Percentiles rank a stretch among this genome's conserved stretches.
These are phyloP conservation scores for Cyclotella kingstonii DNA, from an alignment of 108 stramenopile genomes.

Conservation along the genomic window DNA sequence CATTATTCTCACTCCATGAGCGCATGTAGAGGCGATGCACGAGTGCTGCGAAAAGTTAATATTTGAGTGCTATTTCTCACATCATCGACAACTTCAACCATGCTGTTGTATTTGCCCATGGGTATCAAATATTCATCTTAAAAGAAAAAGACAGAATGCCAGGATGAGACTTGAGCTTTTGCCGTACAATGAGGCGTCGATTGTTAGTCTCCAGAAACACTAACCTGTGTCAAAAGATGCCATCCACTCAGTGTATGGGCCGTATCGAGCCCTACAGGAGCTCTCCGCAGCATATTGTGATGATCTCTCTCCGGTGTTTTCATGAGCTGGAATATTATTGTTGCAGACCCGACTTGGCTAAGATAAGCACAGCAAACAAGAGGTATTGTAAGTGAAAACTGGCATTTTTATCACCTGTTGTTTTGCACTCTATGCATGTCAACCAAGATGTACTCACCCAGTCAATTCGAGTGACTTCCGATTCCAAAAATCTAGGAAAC, in stretches of 20 bases:
- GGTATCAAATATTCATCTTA: slow-evolving; percentile 77
- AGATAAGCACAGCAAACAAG: not conserved
- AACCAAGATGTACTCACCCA: slow-evolving; percentile 28
- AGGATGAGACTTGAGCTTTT: too few relatives aligned
- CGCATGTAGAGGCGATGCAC: slow-evolving; percentile 30
- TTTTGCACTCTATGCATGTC: too few relatives aligned
- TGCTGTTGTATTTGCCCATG: slow-evolving; percentile 51
- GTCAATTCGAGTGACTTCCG: slow-evolving; percentile 48
- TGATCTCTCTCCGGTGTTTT: slow-evolving; percentile 70
- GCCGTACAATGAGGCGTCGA: too few relatives aligned
- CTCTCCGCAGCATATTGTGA: slow-evolving; percentile 79
- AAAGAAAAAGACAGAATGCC: not conserved
- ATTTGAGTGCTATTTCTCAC: slow-evolving; percentile 55
- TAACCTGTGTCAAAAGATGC: slow-evolving; percentile 60
- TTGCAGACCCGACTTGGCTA: slow-evolving; percentile 52
- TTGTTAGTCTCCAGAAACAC: too few relatives aligned
- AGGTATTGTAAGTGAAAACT: too few relatives aligned
- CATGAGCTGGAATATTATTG: slow-evolving; percentile 70
- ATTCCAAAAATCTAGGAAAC: slow-evolving; percentile 30
- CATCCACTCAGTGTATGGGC: slow-evolving; percentile 74
- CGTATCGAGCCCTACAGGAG: slow-evolving; percentile 68
- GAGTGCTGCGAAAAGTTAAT: slow-evolving; percentile 53
- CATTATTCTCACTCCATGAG: slow-evolving; percentile 41
- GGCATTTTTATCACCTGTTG: too few relatives aligned
- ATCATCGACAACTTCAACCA: slow-evolving; percentile 54